Evolutionary conservation across 345 rosid genomes (phyloP).

Genomic region (Gossypium sturtianum): DNA sequence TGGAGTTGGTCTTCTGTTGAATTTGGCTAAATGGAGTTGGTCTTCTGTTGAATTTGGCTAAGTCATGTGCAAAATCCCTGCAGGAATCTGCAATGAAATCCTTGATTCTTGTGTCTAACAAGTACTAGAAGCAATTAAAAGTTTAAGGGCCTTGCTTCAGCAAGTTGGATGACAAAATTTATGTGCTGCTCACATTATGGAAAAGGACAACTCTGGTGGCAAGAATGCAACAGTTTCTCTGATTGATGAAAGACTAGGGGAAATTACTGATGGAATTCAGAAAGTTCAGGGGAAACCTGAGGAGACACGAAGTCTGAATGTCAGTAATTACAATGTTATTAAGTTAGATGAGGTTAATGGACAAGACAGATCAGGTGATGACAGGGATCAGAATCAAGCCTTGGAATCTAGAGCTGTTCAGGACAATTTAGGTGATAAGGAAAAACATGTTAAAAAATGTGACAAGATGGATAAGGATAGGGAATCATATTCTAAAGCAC

Average conservation of each 20-base stretch:
- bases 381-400: background rate
- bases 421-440: conserved; percentile 8
- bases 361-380: conserved; percentile 7
- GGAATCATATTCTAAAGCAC: conserved; percentile 18
- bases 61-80: background rate
- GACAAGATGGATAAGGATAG: conserved; percentile 17
- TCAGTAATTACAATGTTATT: conserved; percentile 12
- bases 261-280: conserved; percentile 10
- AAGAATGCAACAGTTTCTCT: conserved; percentile 14
- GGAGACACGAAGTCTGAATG: conserved; percentile 21
- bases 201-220: conserved; percentile 18
- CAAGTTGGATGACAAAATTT: conserved; percentile 10
- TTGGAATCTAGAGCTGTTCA: conserved; percentile 14
- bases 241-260: conserved; percentile 23
- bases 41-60: background rate
- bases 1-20: background rate
- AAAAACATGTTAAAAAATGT: conserved; percentile 18
- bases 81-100: conserved; percentile 12
- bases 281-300: conserved; percentile 19
- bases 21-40: background rate
- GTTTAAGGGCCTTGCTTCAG: conserved; percentile 13
- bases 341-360: conserved; percentile 18
- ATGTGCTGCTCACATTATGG: conserved; percentile 19
- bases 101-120: background rate
- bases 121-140: background rate